These are phyloP conservation scores for Aaosphaeria arxii DNA, from an alignment of 2,329 filamentous ascomycete species.

Conservation along the genomic window DNA sequence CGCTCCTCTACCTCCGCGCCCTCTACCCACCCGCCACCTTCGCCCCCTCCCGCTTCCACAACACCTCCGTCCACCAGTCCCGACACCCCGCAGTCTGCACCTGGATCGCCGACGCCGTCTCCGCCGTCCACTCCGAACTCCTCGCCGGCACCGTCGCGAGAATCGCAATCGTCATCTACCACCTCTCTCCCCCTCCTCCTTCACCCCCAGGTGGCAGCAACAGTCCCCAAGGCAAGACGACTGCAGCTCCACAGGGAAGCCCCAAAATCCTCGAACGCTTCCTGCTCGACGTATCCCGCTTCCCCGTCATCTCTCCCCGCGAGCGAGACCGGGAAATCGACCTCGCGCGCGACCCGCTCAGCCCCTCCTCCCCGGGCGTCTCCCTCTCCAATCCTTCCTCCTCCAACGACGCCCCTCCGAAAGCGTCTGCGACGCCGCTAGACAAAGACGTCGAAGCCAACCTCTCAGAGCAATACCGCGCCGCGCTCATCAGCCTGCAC, in stretches of 20 bases:
- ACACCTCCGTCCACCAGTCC: conserved; percentile 79
- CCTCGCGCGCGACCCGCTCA: conserved; percentile 16
- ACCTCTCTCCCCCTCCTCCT: conserved; percentile 23
- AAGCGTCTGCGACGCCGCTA: conserved; percentile 8
- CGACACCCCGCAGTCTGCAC: conserved; percentile 81
- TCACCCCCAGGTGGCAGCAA: background rate
- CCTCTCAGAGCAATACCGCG: conserved; percentile 70
- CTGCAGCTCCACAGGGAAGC: conserved; percentile 7
- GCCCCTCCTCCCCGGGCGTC: conserved; percentile 1
- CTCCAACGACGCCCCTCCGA: conserved; percentile 1
- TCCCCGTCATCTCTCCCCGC: conserved; percentile 47
- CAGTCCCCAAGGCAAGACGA: conserved; percentile 1
- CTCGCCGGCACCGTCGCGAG: conserved; percentile 53
- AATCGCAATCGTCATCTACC: conserved; percentile 57
- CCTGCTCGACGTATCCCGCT: conserved; percentile 58
- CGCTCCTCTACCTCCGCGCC: conserved; percentile 75
- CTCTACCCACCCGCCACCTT: conserved; percentile 80
- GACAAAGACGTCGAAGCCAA: conserved; percentile 24
- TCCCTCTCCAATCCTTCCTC: background rate
- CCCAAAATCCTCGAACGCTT: conserved; percentile 58
- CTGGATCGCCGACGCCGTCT: conserved; percentile 80
- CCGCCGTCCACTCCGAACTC: conserved; percentile 69
- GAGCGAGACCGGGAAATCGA: conserved; percentile 54
- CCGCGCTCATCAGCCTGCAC: conserved; percentile 61
- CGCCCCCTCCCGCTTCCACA: conserved; percentile 75